Evolutionary conservation across 108 stramenopile species (phyloP), one percentile per base, ranked within the genome.

Genomic region (Skeletonema menzelii): DNA sequence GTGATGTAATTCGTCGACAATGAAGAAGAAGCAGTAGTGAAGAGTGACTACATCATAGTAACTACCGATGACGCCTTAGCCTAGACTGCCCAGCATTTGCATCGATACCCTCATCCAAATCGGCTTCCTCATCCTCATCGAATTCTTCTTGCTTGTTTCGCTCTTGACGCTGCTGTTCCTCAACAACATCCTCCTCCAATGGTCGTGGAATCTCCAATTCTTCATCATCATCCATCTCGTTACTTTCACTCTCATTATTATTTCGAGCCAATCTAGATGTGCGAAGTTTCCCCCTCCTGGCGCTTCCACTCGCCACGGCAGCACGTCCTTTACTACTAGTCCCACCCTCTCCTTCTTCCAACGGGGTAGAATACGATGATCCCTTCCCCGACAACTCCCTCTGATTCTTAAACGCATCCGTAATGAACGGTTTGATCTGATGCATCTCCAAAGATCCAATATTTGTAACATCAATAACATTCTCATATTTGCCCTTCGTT

Each of bases 361-460:
- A 59, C 4, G 56, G 63, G 1, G 69, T 42, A 14, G 72, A 70
- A 53, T 73, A 80, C 14, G 68, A 56, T 27, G 42, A 69, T 46
- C 79, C 80, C 71, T 69, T 76, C 66, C 82, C 82, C 20, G 57
- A 64, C 30, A 83, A 37, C 40, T 76, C 75, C 47, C 82, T 49
- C 27, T 83, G 82, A 47, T 65, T 19, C 38, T 77, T 44, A 63
- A 90, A 86, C 11, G 85, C 72, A 20, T 85, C 78, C 24, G 58
- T 44, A 11, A 92, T 73, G 75, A 95, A 90, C 0, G 90, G 82
- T 32, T 80, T 78, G 44, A 95, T 66, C 30, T 75, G 69, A 42
- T 85, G 85, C 84, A 95, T 72, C 74, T 95, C 94, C 47, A 84
- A 47, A 49, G 80, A 82, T n/a, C 82, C 87, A 84, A 95, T 92